Evolutionary conservation across 116 monocot genomes (phyloP).

Genomic region (Phalaenopsis hybrid): DNA sequence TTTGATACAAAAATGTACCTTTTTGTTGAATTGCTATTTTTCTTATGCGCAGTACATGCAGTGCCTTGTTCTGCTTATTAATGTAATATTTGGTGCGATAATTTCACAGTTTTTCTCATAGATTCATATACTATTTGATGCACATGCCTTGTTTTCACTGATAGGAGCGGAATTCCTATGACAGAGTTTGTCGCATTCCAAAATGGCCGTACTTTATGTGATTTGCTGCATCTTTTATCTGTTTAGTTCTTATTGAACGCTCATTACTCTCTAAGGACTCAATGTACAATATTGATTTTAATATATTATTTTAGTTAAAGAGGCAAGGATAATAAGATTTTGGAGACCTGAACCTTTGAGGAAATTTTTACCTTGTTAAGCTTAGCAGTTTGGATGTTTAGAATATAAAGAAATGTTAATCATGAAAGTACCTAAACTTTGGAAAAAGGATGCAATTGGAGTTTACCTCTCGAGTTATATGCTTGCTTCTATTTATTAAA

Average conservation of each 20-base stretch:
- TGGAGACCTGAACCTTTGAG: neutral
- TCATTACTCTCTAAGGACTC: neutral
- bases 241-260: neutral
- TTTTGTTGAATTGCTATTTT: neutral
- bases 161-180: neutral
- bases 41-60: neutral
- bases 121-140: neutral
- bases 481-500: neutral
- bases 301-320: neutral
- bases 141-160: neutral
- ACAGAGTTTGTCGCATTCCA: neutral
- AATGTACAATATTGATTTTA: neutral
- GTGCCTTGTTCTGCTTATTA: neutral
- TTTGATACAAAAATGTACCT: neutral
- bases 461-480: neutral
- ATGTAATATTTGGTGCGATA: neutral
- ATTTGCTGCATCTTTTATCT: neutral
- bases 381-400: neutral
- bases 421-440: neutral
- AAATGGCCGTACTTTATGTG: neutral
- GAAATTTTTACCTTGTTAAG: neutral
- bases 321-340: neutral
- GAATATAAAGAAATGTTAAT: neutral
- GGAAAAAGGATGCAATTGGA: neutral
- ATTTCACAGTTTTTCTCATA: neutral